These are phyloP conservation scores for Claviceps monticola DNA, from an alignment of 2,329 filamentous ascomycete species.

Conservation along the genomic window DNA sequence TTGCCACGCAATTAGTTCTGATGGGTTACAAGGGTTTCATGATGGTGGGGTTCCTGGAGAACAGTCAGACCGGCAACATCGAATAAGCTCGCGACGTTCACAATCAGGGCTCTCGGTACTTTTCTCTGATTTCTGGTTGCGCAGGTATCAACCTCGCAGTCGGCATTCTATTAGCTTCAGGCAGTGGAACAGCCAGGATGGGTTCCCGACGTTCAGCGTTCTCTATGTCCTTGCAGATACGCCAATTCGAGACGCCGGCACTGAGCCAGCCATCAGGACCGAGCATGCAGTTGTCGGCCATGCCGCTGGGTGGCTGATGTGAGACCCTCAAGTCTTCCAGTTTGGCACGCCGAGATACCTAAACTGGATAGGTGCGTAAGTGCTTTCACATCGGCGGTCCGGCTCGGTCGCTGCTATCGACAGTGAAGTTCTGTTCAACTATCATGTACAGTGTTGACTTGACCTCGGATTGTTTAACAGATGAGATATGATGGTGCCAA, in stretches of 20 bases:
- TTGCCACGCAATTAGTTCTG: not conserved
- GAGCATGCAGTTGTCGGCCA: not conserved
- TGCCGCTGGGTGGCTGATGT: not conserved
- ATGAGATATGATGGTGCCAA: not conserved
- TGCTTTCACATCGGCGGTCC: not conserved
- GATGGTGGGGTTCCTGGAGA: not conserved
- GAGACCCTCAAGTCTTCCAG: not conserved
- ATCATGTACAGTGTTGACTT: not conserved
- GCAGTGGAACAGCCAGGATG: not conserved
- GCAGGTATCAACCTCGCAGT: not conserved
- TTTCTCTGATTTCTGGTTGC: not conserved
- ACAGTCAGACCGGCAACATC: not conserved
- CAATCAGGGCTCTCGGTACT: not conserved
- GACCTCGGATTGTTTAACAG: not conserved
- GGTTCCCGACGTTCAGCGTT: not conserved
- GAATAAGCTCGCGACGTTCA: not conserved
- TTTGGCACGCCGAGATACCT: not conserved
- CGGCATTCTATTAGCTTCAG: not conserved
- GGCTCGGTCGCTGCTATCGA: not conserved
- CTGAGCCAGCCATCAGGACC: not conserved
- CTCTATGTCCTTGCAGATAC: not conserved
- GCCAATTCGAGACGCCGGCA: not conserved
- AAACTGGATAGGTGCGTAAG: not conserved
- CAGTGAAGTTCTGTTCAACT: not conserved
- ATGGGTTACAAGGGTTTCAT: not conserved